A percentile compares a stretch with the other conserved stretches of the same genome.
These are phyloP conservation scores for Sarocladiaceae sp. DNA, from an alignment of 2,329 filamentous ascomycete species.

Conservation along the genomic window DNA sequence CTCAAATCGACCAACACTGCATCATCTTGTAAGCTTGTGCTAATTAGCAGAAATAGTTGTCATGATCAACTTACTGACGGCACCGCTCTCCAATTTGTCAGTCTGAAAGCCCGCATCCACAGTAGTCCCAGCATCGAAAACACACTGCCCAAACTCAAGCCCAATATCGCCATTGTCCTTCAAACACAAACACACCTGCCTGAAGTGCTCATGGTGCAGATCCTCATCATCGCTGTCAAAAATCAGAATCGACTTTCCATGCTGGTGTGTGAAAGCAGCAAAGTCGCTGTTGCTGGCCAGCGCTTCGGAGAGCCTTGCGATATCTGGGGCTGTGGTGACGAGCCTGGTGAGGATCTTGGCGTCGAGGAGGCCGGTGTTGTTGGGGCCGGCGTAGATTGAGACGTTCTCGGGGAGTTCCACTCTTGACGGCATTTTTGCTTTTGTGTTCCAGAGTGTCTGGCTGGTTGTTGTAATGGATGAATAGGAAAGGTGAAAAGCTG, in stretches of 20 bases:
- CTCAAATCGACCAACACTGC: neutral
- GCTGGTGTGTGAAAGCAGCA: neutral
- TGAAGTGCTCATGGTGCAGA: slow-evolving; percentile 6
- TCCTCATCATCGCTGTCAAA: slow-evolving; percentile 2
- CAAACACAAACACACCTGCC: slow-evolving; percentile 6
- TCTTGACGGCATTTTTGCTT: neutral
- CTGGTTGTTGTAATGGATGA: neutral
- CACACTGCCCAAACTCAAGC: slow-evolving; percentile 2
- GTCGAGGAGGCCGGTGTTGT: neutral
- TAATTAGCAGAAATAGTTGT: neutral
- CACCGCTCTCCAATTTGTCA: neutral
- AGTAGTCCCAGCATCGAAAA: slow-evolving; percentile 2
- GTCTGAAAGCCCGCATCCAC: slow-evolving; percentile 5
- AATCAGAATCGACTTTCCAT: slow-evolving; percentile 2
- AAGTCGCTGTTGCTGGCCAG: neutral
- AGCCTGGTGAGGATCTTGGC: slow-evolving; percentile 6
- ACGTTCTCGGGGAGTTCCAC: slow-evolving; percentile 7
- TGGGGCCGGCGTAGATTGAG: neutral
- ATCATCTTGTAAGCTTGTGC: neutral
- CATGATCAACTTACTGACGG: neutral
- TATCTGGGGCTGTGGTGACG: neutral
- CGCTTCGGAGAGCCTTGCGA: neutral
- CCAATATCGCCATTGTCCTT: slow-evolving; percentile 10
- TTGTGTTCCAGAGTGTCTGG: neutral
- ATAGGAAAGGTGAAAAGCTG: neutral